Conservation (phyloP, 306 rosid species). For the Ormosia emarginata region DNA sequence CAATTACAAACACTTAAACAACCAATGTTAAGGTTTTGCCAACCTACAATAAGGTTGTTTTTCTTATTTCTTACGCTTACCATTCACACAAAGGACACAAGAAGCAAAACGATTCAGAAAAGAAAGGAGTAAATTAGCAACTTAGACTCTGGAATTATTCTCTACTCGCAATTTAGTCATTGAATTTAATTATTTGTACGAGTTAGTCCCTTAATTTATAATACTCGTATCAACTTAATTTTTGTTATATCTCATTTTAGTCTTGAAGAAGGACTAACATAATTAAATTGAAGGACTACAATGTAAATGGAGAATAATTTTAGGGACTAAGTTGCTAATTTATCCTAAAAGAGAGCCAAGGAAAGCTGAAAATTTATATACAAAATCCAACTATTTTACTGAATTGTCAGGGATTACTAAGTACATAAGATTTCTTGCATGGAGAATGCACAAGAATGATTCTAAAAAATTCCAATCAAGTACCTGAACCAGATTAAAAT, state of each 20-base stretch:
- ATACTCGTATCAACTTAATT: too few relatives aligned
- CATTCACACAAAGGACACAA: slow-evolving; percentile 7
- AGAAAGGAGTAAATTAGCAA: neutral
- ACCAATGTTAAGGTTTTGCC: slow-evolving; percentile 8
- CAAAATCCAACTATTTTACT: neutral
- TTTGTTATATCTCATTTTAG: too few relatives aligned
- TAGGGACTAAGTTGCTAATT: too few relatives aligned
- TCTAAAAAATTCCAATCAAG: neutral
- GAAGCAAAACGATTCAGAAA: neutral
- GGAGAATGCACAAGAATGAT: neutral
- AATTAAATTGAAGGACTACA: too few relatives aligned
- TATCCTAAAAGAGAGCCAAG: too few relatives aligned
- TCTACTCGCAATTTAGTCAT: too few relatives aligned
- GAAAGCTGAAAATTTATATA: neutral
- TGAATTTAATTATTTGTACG: too few relatives aligned
- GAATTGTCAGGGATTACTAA: neutral
- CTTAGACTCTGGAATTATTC: too few relatives aligned
- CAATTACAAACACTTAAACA: neutral
- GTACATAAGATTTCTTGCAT: neutral
- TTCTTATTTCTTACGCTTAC: neutral
- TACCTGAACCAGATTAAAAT: neutral
- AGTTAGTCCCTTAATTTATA: too few relatives aligned
- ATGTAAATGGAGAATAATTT: too few relatives aligned
- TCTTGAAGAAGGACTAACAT: too few relatives aligned
- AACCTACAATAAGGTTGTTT: neutral